Evolutionary conservation across 75 land plant species (phyloP), one percentile per base, ranked within the genome.

Genomic region (Cupressus sempervirens): DNA sequence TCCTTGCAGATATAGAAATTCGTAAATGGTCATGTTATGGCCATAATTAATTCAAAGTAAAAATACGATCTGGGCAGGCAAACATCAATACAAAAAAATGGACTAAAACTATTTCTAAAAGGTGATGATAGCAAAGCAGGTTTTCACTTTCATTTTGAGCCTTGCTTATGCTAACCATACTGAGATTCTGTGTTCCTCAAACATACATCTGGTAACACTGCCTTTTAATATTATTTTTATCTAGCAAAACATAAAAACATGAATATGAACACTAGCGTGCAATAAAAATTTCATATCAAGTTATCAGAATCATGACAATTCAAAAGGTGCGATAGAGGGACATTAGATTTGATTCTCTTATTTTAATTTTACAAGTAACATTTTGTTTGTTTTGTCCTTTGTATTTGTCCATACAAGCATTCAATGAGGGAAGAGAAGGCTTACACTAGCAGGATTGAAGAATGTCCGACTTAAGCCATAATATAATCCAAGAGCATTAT

Each of bases 361-460:
- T 77, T 77, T 43, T 23, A 77, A 79, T 12, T 41, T 30, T 43
- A 43, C 81, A 10, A 45, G 29, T 79, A 79, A 30, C 10, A 3
- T 43, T 40, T 43, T 18, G 6, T 43, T 45, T 1, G 45, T 26
- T 79, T 45, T 40, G 45, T 41, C 30, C 48, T 45, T 45, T 43
- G 50, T 10, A 45, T 79, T 79, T 30, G 3, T 79, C 48, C 81
- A 79, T n/a, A n/a, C 50, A 23, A 79, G n/a, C 46, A 45, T 79
- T 32, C 65, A 53, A 36, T 36, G 32, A 32, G 68, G 11, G 68
- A n/a, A 50, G 34, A 34, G 35, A 32, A 50, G 68, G 16, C 91
- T 90, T 89, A 96, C 98, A 91, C 94, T 94, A 15, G 95, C 93
- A 72, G 95, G 94, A 68, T 93, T 96, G 85, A 96, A 88, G 82